Evolutionary conservation across 441 rosid species (phyloP).

Genomic region (Arabidopsis lyrata): DNA sequence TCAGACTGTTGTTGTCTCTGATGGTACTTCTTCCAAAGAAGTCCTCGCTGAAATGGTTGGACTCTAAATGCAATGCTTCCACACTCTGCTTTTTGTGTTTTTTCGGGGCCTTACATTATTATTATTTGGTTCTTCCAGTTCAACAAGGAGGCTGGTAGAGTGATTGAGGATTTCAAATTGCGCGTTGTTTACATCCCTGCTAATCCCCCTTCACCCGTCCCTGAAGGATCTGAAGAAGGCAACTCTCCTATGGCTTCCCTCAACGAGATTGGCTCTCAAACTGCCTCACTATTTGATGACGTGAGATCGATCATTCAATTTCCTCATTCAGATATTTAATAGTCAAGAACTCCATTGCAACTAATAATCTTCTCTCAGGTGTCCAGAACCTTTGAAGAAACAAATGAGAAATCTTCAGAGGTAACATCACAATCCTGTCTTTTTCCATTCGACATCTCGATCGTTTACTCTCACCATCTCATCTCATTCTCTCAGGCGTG

Average conservation of each 20-base stretch:
- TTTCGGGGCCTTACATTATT: too few species aligned
- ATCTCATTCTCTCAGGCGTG: slow-evolving; percentile 30
- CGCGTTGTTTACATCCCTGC: slow-evolving; percentile 84
- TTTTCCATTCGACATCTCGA: background rate
- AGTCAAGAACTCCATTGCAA: background rate
- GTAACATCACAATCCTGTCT: slow-evolving; percentile 40
- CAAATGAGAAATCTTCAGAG: slow-evolving; percentile 66
- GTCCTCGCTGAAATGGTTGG: slow-evolving; percentile 70
- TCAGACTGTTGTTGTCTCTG: slow-evolving; percentile 69
- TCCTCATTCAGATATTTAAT: too few species aligned
- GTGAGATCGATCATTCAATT: slow-evolving; percentile 47
- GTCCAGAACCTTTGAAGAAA: slow-evolving; percentile 63
- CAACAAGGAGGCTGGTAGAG: slow-evolving; percentile 61
- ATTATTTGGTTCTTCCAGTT: slow-evolving; percentile 53
- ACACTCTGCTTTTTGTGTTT: background rate
- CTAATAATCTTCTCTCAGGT: slow-evolving; percentile 49
- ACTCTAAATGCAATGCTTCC: background rate
- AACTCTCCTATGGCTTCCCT: slow-evolving; percentile 66
- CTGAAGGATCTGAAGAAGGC: slow-evolving; percentile 89
- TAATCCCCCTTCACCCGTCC: slow-evolving; percentile 81
- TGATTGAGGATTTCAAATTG: slow-evolving; percentile 78
- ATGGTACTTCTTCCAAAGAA: slow-evolving; percentile 64
- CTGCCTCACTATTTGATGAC: slow-evolving; percentile 47
- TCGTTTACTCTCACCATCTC: too few species aligned
- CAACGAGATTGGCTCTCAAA: slow-evolving; percentile 54